Evolutionary conservation across 2,329 filamentous ascomycete species (phyloP), one percentile per base, ranked within the genome.

Genomic region (Colletotrichum phormii): DNA sequence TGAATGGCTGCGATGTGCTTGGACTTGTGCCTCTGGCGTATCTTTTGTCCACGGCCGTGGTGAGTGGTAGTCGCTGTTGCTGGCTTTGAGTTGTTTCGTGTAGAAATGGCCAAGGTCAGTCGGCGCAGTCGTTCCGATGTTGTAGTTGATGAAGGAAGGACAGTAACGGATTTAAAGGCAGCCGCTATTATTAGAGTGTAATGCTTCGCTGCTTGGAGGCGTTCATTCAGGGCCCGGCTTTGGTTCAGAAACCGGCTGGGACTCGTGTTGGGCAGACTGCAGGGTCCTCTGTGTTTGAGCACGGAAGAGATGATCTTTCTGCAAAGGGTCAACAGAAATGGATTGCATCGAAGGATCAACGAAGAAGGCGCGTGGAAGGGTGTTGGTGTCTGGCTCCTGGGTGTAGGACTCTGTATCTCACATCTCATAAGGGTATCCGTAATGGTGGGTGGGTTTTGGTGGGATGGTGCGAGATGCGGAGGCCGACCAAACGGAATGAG

Each of bases 331-430:
- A 24, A 33, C 11, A 51, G 18, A 7, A 51, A 13, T 22, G 46
- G 24, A 53, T 29, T 46, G 13, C 31, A 64, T 54, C 49, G n/a
- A 54, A 54, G 61, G 61, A 54, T 64, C 49, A 37, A 37, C 61
- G 24, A 54, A 26, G 46, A 64, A 31, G 18, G 46, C 37, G 37
- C 37, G 37, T 42, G 37, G 37, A 42, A 42, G 37, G 37, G 37
- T 42, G 37, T 42, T 42, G 37, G 37, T 18, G 37, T 42, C 37
- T 42, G 37, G 13, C 13, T 15, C 12, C 29, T 31, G 26, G 57
- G 35, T 35, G 24, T 29, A 61, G 7, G 11, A 6, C 26, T 29
- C 26, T 4, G 59, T 29, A 29, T 31, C 35, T 61, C 37, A 61
- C 24, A 46, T 61, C 22, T 60, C 59, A 46, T 6, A 53, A 53